Base-by-base conservation (phyloP, 2,329 filamentous ascomycete genomes). In the Apiospora pterosperma region DNA sequence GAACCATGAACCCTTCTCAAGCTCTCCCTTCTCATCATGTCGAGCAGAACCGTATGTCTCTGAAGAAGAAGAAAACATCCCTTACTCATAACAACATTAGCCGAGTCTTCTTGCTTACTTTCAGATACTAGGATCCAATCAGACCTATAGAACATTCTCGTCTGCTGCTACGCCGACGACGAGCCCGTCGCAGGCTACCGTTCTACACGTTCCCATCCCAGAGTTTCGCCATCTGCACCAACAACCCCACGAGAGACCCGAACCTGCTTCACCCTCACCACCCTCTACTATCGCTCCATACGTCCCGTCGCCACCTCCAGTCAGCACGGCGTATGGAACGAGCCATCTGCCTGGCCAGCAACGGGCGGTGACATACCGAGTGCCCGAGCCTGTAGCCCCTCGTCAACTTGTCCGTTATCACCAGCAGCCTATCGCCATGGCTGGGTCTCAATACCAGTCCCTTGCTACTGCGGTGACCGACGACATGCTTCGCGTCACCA, bases 401-500 rank as follows among this genome's bases (percentile, higher is more conserved):
- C 64, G 64, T 58, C 69, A 72, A 63, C 36, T 69, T 4, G 76
- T 78, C 28, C 77, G 72, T 25, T 80, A 80, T 65, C 75, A 81
- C 70, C 75, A 80, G 41, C 71, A 74, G 14, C 77, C 79, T 63
- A 69, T 79, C 25, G 73, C 78, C 66, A 79, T 81, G 75, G 71
- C 71, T 67, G 61, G 69, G 67, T 62, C 69, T 67, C 63, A 67
- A 67, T 70, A 73, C 66, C 66, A 70, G 34, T 64, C 70, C 36
- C 66, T 64, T 52, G 63, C 65, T 44, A 70, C 67, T 52, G 73
- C 78, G 62, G 82, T 85, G 72, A 84, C 85, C 62, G 84, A 87
- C 63, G 81, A 84, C 52, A 73, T 86, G 39, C 78, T 82, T 60
- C 77, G 83, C 62, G 80, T 82, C 21, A 84, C 75, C 38, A 66